Evolutionary conservation across 208 protist genomes (phyloP).

Genomic region (Leishmania guyanensis): DNA sequence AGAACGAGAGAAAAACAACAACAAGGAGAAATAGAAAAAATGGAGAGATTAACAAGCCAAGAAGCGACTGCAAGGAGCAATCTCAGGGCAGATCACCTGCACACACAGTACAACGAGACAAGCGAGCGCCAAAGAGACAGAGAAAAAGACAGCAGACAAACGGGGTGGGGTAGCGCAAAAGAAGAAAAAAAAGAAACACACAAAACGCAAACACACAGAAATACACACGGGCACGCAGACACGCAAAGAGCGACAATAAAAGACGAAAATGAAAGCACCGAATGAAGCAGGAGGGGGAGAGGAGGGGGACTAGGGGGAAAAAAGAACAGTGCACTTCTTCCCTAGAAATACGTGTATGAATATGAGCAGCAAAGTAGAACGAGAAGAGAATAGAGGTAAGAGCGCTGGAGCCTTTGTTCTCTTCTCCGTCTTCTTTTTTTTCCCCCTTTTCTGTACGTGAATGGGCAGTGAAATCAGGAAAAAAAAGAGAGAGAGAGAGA

Average conservation of each 20-base stretch:
- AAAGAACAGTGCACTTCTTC: background rate
- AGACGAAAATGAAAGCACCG: background rate
- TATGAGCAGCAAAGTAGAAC: background rate
- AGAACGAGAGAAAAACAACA: background rate
- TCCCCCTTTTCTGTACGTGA: background rate
- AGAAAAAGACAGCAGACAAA: background rate
- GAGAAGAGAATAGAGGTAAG: background rate
- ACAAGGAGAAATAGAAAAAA: background rate
- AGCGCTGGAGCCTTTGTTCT: background rate
- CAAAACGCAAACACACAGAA: background rate
- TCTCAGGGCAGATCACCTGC: background rate
- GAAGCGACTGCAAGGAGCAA: background rate
- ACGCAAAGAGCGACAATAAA: background rate
- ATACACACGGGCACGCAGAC: background rate
- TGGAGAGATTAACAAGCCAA: background rate
- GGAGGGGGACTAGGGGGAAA: background rate
- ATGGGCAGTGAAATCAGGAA: slow-evolving; percentile 6
- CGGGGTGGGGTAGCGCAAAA: background rate
- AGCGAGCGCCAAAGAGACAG: background rate
- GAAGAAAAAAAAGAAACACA: background rate
- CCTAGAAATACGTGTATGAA: background rate
- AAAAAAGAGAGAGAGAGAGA: background rate
- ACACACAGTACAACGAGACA: background rate
- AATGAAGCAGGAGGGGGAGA: background rate
- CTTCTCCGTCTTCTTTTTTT: slow-evolving; percentile 8